phyloP scores from a whole-genome alignment of 2,329 filamentous ascomycete genomes.

The Dryadomyces quercivorus region DNA sequence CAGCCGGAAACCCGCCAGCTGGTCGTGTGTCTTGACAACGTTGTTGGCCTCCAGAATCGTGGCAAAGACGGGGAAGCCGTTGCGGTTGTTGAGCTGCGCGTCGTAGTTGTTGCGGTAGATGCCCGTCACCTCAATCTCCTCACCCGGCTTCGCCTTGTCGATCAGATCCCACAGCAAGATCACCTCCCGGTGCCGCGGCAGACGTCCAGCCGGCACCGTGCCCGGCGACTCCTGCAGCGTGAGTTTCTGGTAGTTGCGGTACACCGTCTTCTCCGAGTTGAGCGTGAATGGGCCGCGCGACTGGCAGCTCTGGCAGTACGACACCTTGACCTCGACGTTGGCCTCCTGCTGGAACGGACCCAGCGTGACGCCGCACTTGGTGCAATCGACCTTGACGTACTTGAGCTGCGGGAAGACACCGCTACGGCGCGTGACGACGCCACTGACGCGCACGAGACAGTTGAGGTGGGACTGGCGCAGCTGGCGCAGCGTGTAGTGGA shows the following conservation, averaged over 20 bases:
- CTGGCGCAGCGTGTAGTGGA: conserved; percentile 90
- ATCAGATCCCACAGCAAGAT: conserved; percentile 96
- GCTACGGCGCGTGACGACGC: conserved; percentile 85
- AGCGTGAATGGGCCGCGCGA: conserved; percentile 88
- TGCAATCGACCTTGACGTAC: conserved; percentile 96
- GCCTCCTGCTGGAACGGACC: conserved; percentile 97
- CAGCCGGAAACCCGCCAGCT: conserved; percentile 89
- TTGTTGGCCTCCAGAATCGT: conserved; percentile 97
- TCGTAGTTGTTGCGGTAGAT: conserved; percentile 98
- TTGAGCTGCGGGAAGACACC: conserved; percentile 97
- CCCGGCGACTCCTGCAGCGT: conserved; percentile 95
- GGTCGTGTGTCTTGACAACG: conserved; percentile 91
- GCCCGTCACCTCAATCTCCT: conserved; percentile 94
- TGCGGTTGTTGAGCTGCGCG: conserved; percentile 94
- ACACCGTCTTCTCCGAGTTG: conserved; percentile 95
- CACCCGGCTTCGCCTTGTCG: conserved; percentile 89
- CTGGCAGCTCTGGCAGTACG: conserved; percentile 93
- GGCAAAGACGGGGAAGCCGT: conserved; percentile 95
- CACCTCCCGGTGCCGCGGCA: conserved; percentile 87
- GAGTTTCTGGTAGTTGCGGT: conserved; percentile 96
- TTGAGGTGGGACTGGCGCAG: conserved; percentile 92
- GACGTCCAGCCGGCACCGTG: conserved; percentile 87
- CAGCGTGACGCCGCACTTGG: conserved; percentile 80
- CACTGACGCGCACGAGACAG: conserved; percentile 85
- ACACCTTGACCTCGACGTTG: conserved; percentile 90